Evolutionary conservation across 306 rosid genomes (phyloP), one percentile per base, ranked within the genome.

Genomic region (Lablab purpureus): DNA sequence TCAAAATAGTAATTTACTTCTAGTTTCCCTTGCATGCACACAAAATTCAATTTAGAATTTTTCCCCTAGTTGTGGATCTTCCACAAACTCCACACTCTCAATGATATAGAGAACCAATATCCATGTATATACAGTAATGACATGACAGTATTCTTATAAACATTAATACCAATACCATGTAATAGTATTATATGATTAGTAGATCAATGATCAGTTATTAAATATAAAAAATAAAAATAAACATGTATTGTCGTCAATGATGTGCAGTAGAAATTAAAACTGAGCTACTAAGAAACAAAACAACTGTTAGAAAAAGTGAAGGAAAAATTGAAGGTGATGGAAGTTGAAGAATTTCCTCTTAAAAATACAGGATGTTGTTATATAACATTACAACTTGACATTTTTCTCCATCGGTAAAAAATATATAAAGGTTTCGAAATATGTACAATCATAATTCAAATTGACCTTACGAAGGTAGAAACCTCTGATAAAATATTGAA

Each of bases 371-470:
- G 60, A 78, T 37, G 67, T 36, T 47, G 60, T 7, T 67, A 59
- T 27, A 34, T 7, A 34, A 34, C 40, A 34, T 34, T 34, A 34
- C 10, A 34, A 34, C 40, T 34, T 6, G 40, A 6, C 37, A 34
- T 34, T 5, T 32, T 34, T 34, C 40, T 6, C 6, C 6, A 34
- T 34, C 6, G 40, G 40, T 34, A 34, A 34, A 34, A 34, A 34
- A 34, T 34, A 7, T 34, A 34, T 30, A 50, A 72, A 8, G 68
- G 10, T 51, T 47, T 62, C 34, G 1, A 55, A 22, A 15, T 36
- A 73, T 80, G 40, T 19, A 25, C 52, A 40, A 73, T 73, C 75
- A 73, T 52, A 51, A 36, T 60, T 80, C 81, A 65, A 27, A 76
- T 65, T 46, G 69, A 76, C 66, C 76, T 81, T 34, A 6, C 41